Evolutionary conservation across 768 basidiomycete genomes (phyloP).

Genomic region (Russula griseocarnosa): DNA sequence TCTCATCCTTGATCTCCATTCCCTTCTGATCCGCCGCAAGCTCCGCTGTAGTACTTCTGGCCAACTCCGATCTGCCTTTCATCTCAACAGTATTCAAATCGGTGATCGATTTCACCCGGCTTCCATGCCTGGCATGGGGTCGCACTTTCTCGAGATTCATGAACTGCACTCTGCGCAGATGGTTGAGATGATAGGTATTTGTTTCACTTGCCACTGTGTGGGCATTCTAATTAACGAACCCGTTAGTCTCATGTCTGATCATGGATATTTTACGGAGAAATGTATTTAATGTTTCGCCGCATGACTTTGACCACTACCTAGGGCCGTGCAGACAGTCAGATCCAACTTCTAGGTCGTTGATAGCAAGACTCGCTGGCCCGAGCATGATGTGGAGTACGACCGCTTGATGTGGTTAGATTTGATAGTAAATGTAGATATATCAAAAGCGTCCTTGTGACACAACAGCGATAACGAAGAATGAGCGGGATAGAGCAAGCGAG

Average conservation of each 20-base stretch:
- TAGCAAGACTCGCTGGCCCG: slow-evolving; percentile 17
- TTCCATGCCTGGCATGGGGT: slow-evolving; percentile 16
- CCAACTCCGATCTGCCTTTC: slow-evolving; percentile 15
- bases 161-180: slow-evolving; percentile 11
- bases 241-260: slow-evolving; percentile 23
- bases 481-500: no score
- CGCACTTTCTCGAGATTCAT: slow-evolving; percentile 14
- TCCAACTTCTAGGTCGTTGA: slow-evolving; percentile 16
- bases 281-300: slow-evolving; percentile 18
- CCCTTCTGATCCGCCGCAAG: slow-evolving; percentile 6
- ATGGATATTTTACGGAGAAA: slow-evolving; percentile 28
- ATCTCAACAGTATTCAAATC: slow-evolving; percentile 20
- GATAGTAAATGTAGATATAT: neutral
- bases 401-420: neutral
- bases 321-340: slow-evolving; percentile 23
- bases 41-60: slow-evolving; percentile 17
- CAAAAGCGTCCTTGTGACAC: neutral
- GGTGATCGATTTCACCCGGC: slow-evolving; percentile 9
- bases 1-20: neutral
- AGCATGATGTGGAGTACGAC: neutral
- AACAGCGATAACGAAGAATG: neutral
- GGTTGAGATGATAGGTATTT: slow-evolving; percentile 26
- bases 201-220: neutral
- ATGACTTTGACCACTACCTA: slow-evolving; percentile 24
- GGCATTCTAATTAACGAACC: neutral